These are phyloP conservation scores for Fragaria ananassa DNA, from an alignment of 306 rosid species.

Conservation along the genomic window DNA sequence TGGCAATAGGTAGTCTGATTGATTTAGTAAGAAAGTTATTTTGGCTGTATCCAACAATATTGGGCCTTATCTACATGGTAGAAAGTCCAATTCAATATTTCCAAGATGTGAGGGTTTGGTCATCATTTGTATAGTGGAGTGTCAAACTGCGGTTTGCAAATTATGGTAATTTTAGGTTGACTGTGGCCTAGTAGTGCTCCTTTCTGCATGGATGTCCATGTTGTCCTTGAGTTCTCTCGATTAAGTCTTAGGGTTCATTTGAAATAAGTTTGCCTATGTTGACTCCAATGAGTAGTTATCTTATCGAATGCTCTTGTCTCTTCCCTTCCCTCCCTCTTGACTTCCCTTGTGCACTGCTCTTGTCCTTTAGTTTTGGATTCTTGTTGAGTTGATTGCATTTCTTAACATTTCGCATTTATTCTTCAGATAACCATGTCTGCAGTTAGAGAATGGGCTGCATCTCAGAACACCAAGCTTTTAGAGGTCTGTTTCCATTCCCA, in stretches of 20 bases:
- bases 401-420: slow-evolving; percentile 28
- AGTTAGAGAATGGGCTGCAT: slow-evolving; percentile 99
- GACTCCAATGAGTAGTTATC: background rate
- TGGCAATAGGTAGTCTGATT: background rate
- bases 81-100: background rate
- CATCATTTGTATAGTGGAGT: background rate
- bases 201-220: background rate
- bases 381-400: slow-evolving; percentile 10
- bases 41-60: background rate
- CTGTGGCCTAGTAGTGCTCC: background rate
- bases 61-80: background rate
- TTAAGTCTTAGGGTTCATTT: background rate
- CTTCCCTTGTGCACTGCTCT: slow-evolving; percentile 5
- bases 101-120: background rate
- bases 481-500: slow-evolving; percentile 60
- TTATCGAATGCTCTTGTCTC: background rate
- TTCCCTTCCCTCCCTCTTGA: background rate
- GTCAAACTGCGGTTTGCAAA: background rate
- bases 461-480: slow-evolving; percentile 78
- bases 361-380: slow-evolving; percentile 13
- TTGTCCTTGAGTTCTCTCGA: background rate
- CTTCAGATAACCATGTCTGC: slow-evolving; percentile 98
- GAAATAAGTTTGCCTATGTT: background rate
- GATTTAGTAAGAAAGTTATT: background rate
- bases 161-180: background rate